phyloP scores from a whole-genome alignment of 2,329 filamentous ascomycete species.

The Claviceps capensis region DNA sequence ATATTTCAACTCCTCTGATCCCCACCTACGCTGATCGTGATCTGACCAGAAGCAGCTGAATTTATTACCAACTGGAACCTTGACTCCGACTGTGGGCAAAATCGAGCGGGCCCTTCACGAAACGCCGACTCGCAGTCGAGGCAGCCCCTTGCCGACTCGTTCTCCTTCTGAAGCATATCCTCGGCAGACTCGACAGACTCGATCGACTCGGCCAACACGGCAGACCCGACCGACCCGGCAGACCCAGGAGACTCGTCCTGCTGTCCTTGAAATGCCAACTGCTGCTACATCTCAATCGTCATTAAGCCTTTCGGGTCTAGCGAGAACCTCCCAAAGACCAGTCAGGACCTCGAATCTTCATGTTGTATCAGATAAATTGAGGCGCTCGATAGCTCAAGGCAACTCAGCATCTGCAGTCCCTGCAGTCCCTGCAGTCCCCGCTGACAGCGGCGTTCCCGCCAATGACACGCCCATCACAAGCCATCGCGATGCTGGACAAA shows the following conservation, averaged over 20 bases:
- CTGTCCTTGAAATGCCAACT: slow-evolving; percentile 17
- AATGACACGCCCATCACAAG: not conserved
- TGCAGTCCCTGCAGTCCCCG: not conserved
- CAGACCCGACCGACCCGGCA: no score
- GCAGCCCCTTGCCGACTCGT: slow-evolving; percentile 17
- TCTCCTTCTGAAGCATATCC: slow-evolving; percentile 21
- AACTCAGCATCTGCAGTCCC: slow-evolving; percentile 3
- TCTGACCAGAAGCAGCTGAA: slow-evolving; percentile 8
- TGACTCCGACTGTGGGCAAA: slow-evolving; percentile 15
- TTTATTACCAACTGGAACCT: slow-evolving; percentile 10
- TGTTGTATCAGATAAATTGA: slow-evolving; percentile 21
- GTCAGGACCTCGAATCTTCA: slow-evolving; percentile 17
- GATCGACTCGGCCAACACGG: slow-evolving; percentile 14
- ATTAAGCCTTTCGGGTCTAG: slow-evolving; percentile 7
- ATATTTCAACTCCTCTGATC: not conserved
- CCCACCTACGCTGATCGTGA: slow-evolving; percentile 1
- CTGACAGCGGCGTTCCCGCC: not conserved
- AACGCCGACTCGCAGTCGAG: slow-evolving; percentile 13
- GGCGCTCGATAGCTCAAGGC: slow-evolving; percentile 19
- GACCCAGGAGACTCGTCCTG: slow-evolving; percentile 10
- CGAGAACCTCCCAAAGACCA: slow-evolving; percentile 12
- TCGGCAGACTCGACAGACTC: slow-evolving; percentile 17
- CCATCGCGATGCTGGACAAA: slow-evolving; percentile 14
- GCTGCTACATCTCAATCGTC: not conserved
- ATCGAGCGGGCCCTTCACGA: slow-evolving; percentile 13